Evolutionary conservation across 1,284 basidiomycete species (phyloP).

Genomic region (Ustilago curta): DNA sequence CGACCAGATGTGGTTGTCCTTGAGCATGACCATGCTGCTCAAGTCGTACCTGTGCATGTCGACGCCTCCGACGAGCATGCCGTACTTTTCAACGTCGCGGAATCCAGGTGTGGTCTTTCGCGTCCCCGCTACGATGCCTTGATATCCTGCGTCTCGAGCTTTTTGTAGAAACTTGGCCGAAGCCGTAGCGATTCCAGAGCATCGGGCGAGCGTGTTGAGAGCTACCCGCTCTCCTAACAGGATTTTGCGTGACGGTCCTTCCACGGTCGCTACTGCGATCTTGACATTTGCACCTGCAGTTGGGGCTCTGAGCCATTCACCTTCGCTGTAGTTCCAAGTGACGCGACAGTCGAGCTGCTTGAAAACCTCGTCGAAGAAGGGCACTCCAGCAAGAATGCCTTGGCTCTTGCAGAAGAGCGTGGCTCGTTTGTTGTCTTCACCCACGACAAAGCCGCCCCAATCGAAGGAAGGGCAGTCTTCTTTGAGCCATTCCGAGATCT

Average conservation of each 20-base stretch:
- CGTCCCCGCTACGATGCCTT: slow-evolving; percentile 92
- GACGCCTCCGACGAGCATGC: slow-evolving; percentile 96
- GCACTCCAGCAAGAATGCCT: slow-evolving; percentile 91
- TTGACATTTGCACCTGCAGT: slow-evolving; percentile 73
- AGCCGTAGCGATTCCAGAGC: slow-evolving; percentile 96
- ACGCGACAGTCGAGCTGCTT: slow-evolving; percentile 89
- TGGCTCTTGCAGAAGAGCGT: slow-evolving; percentile 85
- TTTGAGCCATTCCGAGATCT: slow-evolving; percentile 84
- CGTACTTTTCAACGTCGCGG: slow-evolving; percentile 97
- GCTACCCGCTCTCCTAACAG: slow-evolving; percentile 95
- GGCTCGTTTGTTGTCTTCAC: slow-evolving; percentile 86
- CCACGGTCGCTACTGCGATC: slow-evolving; percentile 82
- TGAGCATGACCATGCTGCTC: slow-evolving; percentile 99
- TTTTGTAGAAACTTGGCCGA: slow-evolving; percentile 83
- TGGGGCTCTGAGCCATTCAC: slow-evolving; percentile 73
- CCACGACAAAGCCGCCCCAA: slow-evolving; percentile 96
- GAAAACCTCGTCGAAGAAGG: slow-evolving; percentile 96
- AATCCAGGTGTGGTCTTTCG: slow-evolving; percentile 98
- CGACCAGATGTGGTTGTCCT: slow-evolving; percentile 99
- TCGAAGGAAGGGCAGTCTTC: slow-evolving; percentile 98
- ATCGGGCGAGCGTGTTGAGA: slow-evolving; percentile 91
- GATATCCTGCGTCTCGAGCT: slow-evolving; percentile 83
- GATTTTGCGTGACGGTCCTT: slow-evolving; percentile 85
- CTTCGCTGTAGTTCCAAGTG: slow-evolving; percentile 91
- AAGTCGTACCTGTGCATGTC: slow-evolving; percentile 97